These are phyloP conservation scores for Pyrrhoderma noxium DNA, from an alignment of 1,284 basidiomycete genomes.

Conservation along the genomic window DNA sequence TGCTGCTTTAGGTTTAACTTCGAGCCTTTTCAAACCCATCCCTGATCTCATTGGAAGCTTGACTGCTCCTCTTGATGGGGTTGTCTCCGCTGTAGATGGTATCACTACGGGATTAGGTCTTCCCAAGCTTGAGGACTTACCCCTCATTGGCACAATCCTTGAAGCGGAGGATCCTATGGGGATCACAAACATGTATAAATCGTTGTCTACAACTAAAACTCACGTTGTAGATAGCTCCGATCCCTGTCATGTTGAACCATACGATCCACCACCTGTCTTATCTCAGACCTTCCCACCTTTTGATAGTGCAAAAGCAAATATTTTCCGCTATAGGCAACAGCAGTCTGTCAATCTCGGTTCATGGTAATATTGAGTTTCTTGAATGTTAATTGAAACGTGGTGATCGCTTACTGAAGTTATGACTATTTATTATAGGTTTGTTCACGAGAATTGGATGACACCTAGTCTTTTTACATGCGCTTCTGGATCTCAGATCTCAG, in stretches of 20 bases:
- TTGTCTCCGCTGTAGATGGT: conserved; percentile 15
- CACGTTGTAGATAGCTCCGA: conserved; percentile 5
- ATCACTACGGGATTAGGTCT: conserved; percentile 7
- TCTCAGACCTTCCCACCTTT: conserved; percentile 41
- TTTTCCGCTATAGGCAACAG: conserved; percentile 60
- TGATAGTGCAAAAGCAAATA: conserved; percentile 38
- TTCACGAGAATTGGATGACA: conserved; percentile 75
- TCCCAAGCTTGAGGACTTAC: conserved; percentile 9
- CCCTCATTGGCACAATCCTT: conserved; percentile 10
- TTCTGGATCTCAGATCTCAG: conserved; percentile 43
- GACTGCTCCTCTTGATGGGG: conserved; percentile 11
- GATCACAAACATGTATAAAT: conserved; percentile 7
- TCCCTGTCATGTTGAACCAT: conserved; percentile 32
- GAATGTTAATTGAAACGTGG: no score
- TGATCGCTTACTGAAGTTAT: background rate
- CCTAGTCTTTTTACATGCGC: conserved; percentile 64
- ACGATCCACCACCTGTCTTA: conserved; percentile 29
- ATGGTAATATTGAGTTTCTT: conserved; percentile 33
- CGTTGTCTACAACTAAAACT: background rate
- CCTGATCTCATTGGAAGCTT: conserved; percentile 21
- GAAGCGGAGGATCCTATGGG: conserved; percentile 6
- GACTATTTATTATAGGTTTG: conserved; percentile 45
- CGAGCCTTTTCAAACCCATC: conserved; percentile 33
- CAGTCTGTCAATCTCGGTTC: conserved; percentile 62
- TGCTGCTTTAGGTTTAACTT: conserved; percentile 29